Evolutionary conservation across 2,329 filamentous ascomycete species (phyloP).

Genomic region (Dactylellina parvicollis): DNA sequence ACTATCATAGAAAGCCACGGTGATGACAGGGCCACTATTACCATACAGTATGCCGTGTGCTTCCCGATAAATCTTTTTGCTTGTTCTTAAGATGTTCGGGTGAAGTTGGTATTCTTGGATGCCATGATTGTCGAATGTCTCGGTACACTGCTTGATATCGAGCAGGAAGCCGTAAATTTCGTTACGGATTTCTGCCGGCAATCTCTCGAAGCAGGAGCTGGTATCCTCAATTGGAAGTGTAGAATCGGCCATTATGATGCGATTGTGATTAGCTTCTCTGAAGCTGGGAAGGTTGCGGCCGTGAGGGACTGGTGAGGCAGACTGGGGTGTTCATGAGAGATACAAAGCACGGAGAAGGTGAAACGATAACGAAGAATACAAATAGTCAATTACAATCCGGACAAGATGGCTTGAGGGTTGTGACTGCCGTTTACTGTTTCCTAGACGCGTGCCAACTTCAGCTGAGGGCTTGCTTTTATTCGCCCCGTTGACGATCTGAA

Average conservation of each 20-base stretch:
- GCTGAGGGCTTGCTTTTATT: too few relatives aligned
- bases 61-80: slow-evolving; percentile 26
- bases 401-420: too few relatives aligned
- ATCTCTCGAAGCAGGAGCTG: neutral
- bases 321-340: too few relatives aligned
- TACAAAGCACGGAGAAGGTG: too few relatives aligned
- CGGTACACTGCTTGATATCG: slow-evolving; percentile 16
- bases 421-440: too few relatives aligned
- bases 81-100: slow-evolving; percentile 17
- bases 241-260: neutral
- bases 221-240: neutral
- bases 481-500: too few relatives aligned
- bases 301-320: too few relatives aligned
- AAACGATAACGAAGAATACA: too few relatives aligned
- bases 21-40: slow-evolving; percentile 17
- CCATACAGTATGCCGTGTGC: slow-evolving; percentile 33
- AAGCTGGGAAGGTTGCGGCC: neutral
- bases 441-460: too few relatives aligned
- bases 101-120: neutral
- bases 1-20: slow-evolving; percentile 10
- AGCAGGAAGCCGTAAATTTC: slow-evolving; percentile 33
- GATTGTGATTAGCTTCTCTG: neutral
- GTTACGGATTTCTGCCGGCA: slow-evolving; percentile 38
- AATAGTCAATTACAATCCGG: too few relatives aligned
- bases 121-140: neutral